Base-by-base conservation (phyloP, 495 filamentous ascomycete genomes). In the Ascodesmis nigricans region DNA sequence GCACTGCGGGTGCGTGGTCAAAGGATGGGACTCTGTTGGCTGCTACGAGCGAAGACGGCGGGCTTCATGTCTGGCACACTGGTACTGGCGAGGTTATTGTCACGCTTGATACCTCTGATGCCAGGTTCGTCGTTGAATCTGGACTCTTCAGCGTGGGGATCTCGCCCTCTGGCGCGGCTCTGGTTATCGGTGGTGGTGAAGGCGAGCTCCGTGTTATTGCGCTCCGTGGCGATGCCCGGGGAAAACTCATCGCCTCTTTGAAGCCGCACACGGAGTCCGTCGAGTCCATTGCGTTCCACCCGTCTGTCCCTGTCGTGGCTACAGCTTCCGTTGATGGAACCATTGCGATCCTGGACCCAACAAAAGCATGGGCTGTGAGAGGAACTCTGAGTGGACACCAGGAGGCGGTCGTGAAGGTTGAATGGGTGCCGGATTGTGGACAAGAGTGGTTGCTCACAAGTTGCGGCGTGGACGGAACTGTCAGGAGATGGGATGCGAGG, bases 1-100 rank as follows among this genome's bases (percentile, higher is more conserved):
- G 77, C 50, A 91, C 87, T 1, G 87, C 90, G 3, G 87, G 90
- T 33, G 62, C 77, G 2, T 99, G 87, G 84, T 73, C 75, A 2
- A 64, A 78, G 8, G 81, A 91, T 54, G 87, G 87, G 36, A 77
- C 71, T 11, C 59, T 93, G 17, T 71, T 99, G 1, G 83, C 76
- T 1, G 92, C 83, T 0, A 84, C 95, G 4, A 69, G 69, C 21
- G 84, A 93, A 50, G 87, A 95, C 49, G 66, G 71, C 16, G 79
- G 70, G 41, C 68, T 99, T 43, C 81, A 81, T 55, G 82, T 91
- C 24, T 91, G 78, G 65, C 87, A 95, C 54, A 73, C 75, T 10
- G 77, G 75, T 0, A 71, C 73, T 24, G 78, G 73, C 7, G 57
- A 87, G 8, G 61, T 70, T 6, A 67, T 91, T 11, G 75, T 97